phyloP scores from a whole-genome alignment of 495 filamentous ascomycete species.

The Hyaloscypha hepaticicola region DNA sequence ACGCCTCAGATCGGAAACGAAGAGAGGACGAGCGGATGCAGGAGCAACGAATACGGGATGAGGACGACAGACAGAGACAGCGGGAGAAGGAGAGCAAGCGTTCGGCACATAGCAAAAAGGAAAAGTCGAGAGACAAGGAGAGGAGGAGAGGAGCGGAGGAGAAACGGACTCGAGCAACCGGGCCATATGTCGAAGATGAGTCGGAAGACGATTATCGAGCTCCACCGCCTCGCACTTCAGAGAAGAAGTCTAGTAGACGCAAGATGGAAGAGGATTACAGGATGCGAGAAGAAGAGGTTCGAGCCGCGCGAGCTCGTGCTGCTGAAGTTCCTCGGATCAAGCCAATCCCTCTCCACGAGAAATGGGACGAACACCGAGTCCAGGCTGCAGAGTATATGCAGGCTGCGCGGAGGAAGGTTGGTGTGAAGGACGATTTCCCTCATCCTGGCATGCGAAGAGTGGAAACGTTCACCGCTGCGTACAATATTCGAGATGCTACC shows the following conservation, averaged over 20 bases:
- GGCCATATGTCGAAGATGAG: conserved; percentile 37
- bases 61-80: conserved; percentile 34
- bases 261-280: conserved; percentile 24
- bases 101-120: conserved; percentile 31
- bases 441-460: conserved; percentile 23
- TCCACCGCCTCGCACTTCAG: conserved; percentile 9
- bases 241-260: conserved; percentile 26
- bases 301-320: conserved; percentile 15
- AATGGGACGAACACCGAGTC: conserved; percentile 28
- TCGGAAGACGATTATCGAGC: conserved; percentile 35
- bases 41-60: conserved; percentile 31
- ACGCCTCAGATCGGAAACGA: conserved; percentile 33
- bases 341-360: conserved; percentile 21
- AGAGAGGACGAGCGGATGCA: conserved; percentile 33
- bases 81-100: conserved; percentile 38
- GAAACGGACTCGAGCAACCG: conserved; percentile 36
- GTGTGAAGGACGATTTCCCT: conserved; percentile 13
- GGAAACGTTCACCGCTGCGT: conserved; percentile 25
- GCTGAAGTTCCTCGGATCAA: conserved; percentile 16
- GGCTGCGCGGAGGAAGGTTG: conserved; percentile 24
- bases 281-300: conserved; percentile 18
- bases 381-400: conserved; percentile 30
- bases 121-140: conserved; percentile 52
- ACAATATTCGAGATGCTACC: conserved; percentile 24
- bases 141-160: conserved; percentile 46